Conservation (phyloP, 2,329 filamentous ascomycete genomes). For the Colletotrichum endophyticum region DNA sequence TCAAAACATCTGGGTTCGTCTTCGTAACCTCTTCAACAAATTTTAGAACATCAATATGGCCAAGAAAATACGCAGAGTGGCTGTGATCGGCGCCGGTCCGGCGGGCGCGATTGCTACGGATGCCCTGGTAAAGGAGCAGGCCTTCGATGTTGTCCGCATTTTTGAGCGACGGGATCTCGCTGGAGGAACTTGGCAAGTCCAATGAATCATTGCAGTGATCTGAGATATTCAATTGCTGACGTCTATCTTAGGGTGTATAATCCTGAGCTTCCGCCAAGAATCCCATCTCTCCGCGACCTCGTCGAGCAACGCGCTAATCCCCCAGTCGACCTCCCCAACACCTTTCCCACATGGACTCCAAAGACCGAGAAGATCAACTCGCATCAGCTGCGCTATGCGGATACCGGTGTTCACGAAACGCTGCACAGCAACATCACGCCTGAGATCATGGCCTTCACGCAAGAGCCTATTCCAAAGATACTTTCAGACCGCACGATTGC, state of each 20-base stretch:
- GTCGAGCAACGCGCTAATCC: neutral
- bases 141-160: neutral
- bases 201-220: rapidly evolving
- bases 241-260: neutral
- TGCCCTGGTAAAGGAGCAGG: neutral
- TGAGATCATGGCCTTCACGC: neutral
- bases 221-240: rapidly evolving
- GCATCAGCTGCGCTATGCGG: neutral
- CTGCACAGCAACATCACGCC: neutral
- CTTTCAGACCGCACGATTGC: neutral
- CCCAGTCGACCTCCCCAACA: neutral
- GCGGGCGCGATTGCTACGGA: neutral
- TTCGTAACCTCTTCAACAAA: neutral
- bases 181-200: neutral
- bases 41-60: neutral
- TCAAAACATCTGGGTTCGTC: neutral
- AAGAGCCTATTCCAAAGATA: neutral
- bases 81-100: neutral
- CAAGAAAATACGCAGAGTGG: neutral
- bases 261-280: neutral
- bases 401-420: rapidly evolving
- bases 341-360: neutral
- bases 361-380: neutral
- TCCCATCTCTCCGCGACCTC: neutral
- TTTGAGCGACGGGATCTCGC: neutral